Percentiles rank a stretch among this genome's conserved stretches.
phyloP scores from a whole-genome alignment of 345 rosid species.

The Acer saccharum region DNA sequence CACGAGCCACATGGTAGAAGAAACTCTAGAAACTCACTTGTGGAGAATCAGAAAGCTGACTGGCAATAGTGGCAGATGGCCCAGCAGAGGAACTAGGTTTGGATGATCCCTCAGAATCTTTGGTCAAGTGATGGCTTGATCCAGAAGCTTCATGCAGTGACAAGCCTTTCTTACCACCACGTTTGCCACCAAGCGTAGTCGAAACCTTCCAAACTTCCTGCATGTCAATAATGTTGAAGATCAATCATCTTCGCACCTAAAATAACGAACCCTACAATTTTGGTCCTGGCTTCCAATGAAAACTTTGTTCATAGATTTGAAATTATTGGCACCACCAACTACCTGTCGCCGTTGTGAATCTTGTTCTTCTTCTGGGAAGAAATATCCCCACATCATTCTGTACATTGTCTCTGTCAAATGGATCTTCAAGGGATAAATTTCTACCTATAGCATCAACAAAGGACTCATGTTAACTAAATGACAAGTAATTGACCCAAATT shows the following conservation, averaged over 20 bases:
- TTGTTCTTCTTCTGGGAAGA: slow-evolving; percentile 96
- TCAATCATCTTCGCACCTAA: slow-evolving; percentile 3
- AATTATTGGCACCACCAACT: slow-evolving; percentile 13
- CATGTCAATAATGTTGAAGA: slow-evolving; percentile 25
- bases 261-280: not conserved
- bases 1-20: slow-evolving; percentile 8
- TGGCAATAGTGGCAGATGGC: slow-evolving; percentile 28
- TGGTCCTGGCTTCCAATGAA: slow-evolving; percentile 4
- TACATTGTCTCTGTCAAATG: slow-evolving; percentile 98
- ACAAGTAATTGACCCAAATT: slow-evolving; percentile 4
- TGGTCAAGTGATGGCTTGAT: slow-evolving; percentile 46
- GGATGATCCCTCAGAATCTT: slow-evolving; percentile 63
- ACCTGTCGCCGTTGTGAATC: slow-evolving; percentile 99
- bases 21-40: slow-evolving; percentile 40
- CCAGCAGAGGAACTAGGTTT: slow-evolving; percentile 43
- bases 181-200: slow-evolving; percentile 80
- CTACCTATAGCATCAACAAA: slow-evolving; percentile 59
- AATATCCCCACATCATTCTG: slow-evolving; percentile 96
- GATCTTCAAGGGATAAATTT: slow-evolving; percentile 92
- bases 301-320: slow-evolving; percentile 13
- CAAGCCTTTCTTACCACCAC: slow-evolving; percentile 81
- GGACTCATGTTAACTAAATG: slow-evolving; percentile 8
- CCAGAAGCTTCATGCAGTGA: slow-evolving; percentile 60
- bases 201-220: slow-evolving; percentile 99
- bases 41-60: slow-evolving; percentile 37